Conservation (phyloP, 2,329 filamentous ascomycete species). For the Thelonectria rubi region DNA sequence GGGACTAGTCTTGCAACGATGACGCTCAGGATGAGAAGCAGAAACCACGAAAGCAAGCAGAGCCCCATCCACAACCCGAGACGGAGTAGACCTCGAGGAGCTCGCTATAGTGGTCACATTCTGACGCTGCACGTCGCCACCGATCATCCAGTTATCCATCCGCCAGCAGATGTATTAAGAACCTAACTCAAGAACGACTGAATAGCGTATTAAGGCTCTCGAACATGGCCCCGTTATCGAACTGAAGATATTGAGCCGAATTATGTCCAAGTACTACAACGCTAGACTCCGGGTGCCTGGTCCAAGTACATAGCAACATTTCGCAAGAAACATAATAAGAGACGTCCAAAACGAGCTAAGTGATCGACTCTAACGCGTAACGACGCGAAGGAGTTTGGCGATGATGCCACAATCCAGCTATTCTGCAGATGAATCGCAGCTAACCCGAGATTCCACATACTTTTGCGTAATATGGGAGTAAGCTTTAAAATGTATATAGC, state of each 20-base stretch:
- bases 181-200: constrained; percentile 18
- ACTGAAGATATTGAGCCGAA: too few relatives aligned
- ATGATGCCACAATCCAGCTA: constrained; percentile 12
- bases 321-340: too few relatives aligned
- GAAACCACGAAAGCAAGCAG: background rate
- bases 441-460: constrained; percentile 25
- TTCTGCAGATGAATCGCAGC: constrained; percentile 3
- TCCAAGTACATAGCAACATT: too few relatives aligned
- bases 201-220: background rate
- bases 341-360: background rate
- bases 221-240: too few relatives aligned
- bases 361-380: background rate
- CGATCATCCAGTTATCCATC: background rate
- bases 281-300: too few relatives aligned
- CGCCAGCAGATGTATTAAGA: constrained; percentile 25
- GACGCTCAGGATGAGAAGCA: constrained; percentile 2
- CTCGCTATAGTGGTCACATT: background rate
- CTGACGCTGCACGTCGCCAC: background rate
- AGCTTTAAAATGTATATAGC: background rate
- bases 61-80: background rate
- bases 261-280: too few relatives aligned
- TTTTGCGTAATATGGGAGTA: constrained; percentile 14
- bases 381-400: constrained; percentile 11
- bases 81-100: constrained; percentile 1
- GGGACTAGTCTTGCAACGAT: too few relatives aligned